Evolutionary conservation across 768 basidiomycete species (phyloP).

Genomic region (Scleroderma citrinum): DNA sequence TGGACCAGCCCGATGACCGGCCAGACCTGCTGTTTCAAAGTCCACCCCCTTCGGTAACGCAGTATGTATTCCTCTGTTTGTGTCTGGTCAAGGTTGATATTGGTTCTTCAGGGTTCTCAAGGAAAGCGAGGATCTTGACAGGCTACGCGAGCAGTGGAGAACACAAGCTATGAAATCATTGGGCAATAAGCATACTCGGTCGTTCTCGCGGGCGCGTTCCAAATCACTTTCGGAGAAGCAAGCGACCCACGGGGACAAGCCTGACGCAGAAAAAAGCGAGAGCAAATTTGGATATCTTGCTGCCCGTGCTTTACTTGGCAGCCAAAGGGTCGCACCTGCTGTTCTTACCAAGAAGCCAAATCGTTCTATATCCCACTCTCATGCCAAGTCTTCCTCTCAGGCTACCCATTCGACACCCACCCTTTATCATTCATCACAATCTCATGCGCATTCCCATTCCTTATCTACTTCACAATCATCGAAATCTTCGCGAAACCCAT

Average conservation of each 20-base stretch:
- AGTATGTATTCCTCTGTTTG: conserved; percentile 25
- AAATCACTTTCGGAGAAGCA: conserved; percentile 23
- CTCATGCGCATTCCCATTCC: conserved; percentile 36
- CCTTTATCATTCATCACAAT: conserved; percentile 9
- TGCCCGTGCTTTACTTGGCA: conserved; percentile 60
- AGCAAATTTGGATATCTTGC: conserved; percentile 52
- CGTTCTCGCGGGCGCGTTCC: conserved; percentile 52
- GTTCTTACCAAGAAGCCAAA: conserved; percentile 19
- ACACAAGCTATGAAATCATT: conserved; percentile 55
- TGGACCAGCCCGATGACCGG: conserved; percentile 9
- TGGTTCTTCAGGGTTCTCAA: conserved; percentile 50
- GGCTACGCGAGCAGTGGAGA: conserved; percentile 64
- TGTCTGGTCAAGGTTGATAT: not conserved
- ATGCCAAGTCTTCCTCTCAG: conserved; percentile 16
- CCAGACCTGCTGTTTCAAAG: conserved; percentile 55
- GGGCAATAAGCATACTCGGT: conserved; percentile 58
- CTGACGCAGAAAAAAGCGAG: conserved; percentile 18
- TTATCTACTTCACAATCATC: conserved; percentile 29
- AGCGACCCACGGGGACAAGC: conserved; percentile 9
- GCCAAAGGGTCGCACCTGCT: conserved; percentile 49
- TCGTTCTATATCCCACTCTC: conserved; percentile 15
- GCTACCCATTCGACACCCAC: conserved; percentile 9
- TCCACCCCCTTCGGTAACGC: conserved; percentile 51
- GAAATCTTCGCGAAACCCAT: conserved; percentile 21
- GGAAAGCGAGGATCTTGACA: conserved; percentile 55